phyloP scores from a whole-genome alignment of 2,329 filamentous ascomycete species.

The Penicillium hesseltinei region DNA sequence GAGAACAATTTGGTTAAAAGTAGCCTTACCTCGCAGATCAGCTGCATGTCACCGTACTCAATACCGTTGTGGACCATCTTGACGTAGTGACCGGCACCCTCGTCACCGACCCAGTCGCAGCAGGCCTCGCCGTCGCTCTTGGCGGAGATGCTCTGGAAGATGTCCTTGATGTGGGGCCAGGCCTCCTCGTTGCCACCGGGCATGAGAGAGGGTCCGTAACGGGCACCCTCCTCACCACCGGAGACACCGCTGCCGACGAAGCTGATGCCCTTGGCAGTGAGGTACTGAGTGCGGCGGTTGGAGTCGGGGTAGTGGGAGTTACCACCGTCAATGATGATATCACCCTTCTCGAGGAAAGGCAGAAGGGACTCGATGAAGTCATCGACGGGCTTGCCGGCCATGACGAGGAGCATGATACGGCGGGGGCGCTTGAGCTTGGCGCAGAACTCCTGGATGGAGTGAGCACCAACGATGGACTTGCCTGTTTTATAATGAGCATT shows the following conservation, averaged over 20 bases:
- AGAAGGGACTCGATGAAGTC: constrained; percentile 97
- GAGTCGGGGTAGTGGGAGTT: constrained; percentile 99
- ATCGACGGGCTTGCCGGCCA: constrained; percentile 96
- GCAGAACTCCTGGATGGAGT: constrained; percentile 91
- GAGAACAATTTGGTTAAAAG: neutral
- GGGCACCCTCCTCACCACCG: constrained; percentile 98
- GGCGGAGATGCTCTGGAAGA: constrained; percentile 96
- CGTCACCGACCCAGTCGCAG: constrained; percentile 99
- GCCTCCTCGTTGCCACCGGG: constrained; percentile 97
- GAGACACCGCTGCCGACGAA: constrained; percentile 98
- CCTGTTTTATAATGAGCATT: constrained; percentile 49
- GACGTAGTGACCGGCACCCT: constrained; percentile 99
- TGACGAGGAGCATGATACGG: constrained; percentile 97
- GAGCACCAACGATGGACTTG: constrained; percentile 92
- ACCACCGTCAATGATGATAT: constrained; percentile 99
- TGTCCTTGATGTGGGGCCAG: constrained; percentile 97
- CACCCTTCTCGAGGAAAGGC: constrained; percentile 75
- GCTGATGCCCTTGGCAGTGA: constrained; percentile 79
- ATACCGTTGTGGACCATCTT: constrained; percentile 99
- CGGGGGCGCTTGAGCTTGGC: constrained; percentile 96
- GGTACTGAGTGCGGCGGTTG: constrained; percentile 93
- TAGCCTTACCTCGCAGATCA: constrained; percentile 86
- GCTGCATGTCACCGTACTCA: constrained; percentile 99
- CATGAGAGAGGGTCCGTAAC: constrained; percentile 97
- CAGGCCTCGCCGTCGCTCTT: constrained; percentile 97